phyloP scores from a whole-genome alignment of 2,329 filamentous ascomycete species.

The Sporothrix protearum region DNA sequence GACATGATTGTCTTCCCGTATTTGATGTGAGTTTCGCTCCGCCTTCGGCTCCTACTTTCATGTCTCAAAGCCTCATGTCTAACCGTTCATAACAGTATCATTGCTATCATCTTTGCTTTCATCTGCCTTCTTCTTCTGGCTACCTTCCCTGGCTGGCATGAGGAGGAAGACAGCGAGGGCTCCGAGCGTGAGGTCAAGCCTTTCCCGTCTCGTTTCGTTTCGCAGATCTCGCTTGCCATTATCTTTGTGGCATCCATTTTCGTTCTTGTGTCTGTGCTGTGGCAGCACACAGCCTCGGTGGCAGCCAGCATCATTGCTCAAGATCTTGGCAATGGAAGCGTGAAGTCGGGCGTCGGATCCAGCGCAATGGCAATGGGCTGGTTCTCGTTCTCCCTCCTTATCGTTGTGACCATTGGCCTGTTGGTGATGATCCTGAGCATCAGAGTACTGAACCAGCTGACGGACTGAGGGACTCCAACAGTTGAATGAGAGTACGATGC shows the following conservation, averaged over 20 bases:
- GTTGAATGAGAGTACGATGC: not conserved
- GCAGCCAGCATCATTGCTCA: conserved; percentile 90
- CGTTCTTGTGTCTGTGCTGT: conserved; percentile 70
- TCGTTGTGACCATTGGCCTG: conserved; percentile 91
- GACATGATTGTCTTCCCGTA: conserved; percentile 98
- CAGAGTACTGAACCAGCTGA: conserved; percentile 65
- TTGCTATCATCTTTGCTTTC: conserved; percentile 96
- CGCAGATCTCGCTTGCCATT: conserved; percentile 86
- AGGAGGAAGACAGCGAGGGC: conserved; percentile 75
- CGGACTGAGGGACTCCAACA: conserved; percentile 30
- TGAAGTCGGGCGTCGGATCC: conserved; percentile 83
- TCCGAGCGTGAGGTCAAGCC: conserved; percentile 89
- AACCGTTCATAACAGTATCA: conserved; percentile 62
- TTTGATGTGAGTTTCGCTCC: conserved; percentile 64
- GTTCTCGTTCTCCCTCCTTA: conserved; percentile 91
- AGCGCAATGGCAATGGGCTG: conserved; percentile 95
- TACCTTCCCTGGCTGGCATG: conserved; percentile 97
- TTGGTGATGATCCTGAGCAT: conserved; percentile 97
- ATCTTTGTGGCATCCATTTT: conserved; percentile 77
- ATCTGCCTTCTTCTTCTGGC: conserved; percentile 91
- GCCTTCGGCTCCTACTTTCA: not conserved
- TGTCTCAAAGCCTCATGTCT: conserved; percentile 6
- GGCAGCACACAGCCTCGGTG: conserved; percentile 95
- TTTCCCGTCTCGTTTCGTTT: conserved; percentile 88
- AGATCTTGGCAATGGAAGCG: conserved; percentile 85